Evolutionary conservation across 2,329 filamentous ascomycete species (phyloP), one percentile per base, ranked within the genome.

Genomic region (Trichophyton rubrum): DNA sequence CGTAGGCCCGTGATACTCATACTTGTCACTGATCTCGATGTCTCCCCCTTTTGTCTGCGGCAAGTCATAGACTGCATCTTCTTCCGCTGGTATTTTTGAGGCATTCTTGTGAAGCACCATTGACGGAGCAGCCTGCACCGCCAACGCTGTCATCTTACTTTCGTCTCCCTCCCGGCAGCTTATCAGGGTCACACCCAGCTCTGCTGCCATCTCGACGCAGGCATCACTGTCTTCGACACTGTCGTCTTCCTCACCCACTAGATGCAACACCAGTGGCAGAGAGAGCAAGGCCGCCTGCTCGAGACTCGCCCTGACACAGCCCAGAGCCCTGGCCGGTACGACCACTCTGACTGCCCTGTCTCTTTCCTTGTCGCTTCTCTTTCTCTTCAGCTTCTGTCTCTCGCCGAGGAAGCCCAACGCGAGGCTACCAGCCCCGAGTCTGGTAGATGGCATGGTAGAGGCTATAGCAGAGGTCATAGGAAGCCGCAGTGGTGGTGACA

Each of bases 401-500:
- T 43, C 15, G 6, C 15, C 40, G 6, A 43, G 40, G 40, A 43
- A 43, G 40, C 40, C 40, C 40, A 43, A 20, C 40, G 15, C 40
- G 40, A 43, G 40, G 15, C 40, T 43, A n/a, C 40, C 40, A n/a
- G 40, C 40, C 6, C 40, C 40, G 11, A 43, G 40, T n/a, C 40
- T n/a, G n/a, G 40, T 43, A 38, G 33, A 38, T 9, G 33, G 2
- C 11, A 38, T 9, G 9, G 33, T 38, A 11, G 33, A 38, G 56
- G 86, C 88, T 79, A 95, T 93, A 63, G 92, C 93, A 58, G 86
- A 89, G 56, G 85, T 81, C 74, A 13, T 38, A 9, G 33, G 86
- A 89, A 55, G 85, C 81, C 74, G 33, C 11, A 3, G 33, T 38
- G 9, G 9, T 33, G 9, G 30, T 33, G 9, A 1, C 30, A 33